Conservation (phyloP, 2,329 filamentous ascomycete genomes). For the Clarireedia sp. region DNA sequence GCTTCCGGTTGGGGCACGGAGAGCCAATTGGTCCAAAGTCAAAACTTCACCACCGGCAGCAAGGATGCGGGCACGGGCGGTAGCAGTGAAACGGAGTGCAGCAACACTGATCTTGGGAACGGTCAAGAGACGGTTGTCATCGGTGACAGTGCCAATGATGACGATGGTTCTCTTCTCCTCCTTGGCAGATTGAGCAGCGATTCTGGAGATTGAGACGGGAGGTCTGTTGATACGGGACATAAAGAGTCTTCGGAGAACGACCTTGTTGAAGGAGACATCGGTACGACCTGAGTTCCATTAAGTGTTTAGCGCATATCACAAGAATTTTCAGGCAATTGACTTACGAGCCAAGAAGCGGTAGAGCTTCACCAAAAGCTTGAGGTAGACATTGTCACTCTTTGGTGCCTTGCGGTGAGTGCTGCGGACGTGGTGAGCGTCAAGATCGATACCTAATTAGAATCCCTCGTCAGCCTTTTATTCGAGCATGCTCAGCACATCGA, state of each 20-base stretch:
- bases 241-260: conserved; percentile 92
- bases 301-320: conserved; percentile 3
- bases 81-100: conserved; percentile 92
- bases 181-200: conserved; percentile 62
- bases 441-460: conserved; percentile 58
- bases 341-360: conserved; percentile 95
- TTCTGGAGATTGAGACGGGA: conserved; percentile 88
- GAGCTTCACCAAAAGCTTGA: conserved; percentile 95
- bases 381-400: conserved; percentile 97
- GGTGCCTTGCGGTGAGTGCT: conserved; percentile 81
- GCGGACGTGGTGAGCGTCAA: conserved; percentile 61
- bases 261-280: conserved; percentile 97
- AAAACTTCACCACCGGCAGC: conserved; percentile 92
- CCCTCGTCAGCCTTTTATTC: conserved; percentile 56
- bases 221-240: conserved; percentile 99
- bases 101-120: conserved; percentile 91
- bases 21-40: conserved; percentile 94
- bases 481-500: conserved; percentile 52
- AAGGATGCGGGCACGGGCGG: conserved; percentile 85
- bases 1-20: conserved; percentile 87
- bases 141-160: conserved; percentile 89
- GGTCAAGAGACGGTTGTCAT: conserved; percentile 89
- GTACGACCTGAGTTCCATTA: conserved; percentile 63
- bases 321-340: conserved; percentile 32
- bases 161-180: conserved; percentile 80